Evolutionary conservation across 2,329 filamentous ascomycete genomes (phyloP), one percentile per base, ranked within the genome.

Genomic region (Botrytis paeoniae): DNA sequence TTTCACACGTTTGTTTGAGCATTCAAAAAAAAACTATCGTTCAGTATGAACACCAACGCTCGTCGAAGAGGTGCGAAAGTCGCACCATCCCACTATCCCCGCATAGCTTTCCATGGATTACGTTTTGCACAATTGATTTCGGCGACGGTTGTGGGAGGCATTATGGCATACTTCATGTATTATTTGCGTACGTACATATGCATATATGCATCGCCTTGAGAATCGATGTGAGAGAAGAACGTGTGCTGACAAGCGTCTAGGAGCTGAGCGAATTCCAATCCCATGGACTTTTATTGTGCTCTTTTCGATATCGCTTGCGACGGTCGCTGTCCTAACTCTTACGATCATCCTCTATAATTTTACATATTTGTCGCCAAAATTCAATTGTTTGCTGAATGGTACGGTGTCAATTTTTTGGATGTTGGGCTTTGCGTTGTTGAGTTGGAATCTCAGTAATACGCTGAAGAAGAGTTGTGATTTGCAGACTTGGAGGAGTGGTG

Each of bases 251-350:
- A 57, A 25, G 66, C 22, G 32, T 69, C 35, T 32, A 78, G 76
- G 74, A 65, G 32, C 69, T 29, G 79, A 78, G 61, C 57, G 74
- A 22, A 76, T 75, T 64, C 16, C 71, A 3, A 76, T 79, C 25
- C 78, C 78, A 37, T 80, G 79, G 79, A 80, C 77, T 20, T 80
- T 80, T 39, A 77, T 80, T 54, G 72, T 77, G 73, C 75, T 80
- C 20, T 61, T 80, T 2, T 62, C 74, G 18, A 73, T 80, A 35
- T 80, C 79, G 4, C 69, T 77, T 5, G 72, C 72, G 10, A 80
- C 77, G 6, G 70, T 80, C 14, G 43, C 74, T 45, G 73, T 71
- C 14, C 75, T 80, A 4, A 43, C 69, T 3, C 35, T 78, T n/a
- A 80, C 78, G 18, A 80, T 80, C 25, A 62, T 77, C 25, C 68